Evolutionary conservation across 306 rosid species (phyloP).

Genomic region (Fragaria vesca): DNA sequence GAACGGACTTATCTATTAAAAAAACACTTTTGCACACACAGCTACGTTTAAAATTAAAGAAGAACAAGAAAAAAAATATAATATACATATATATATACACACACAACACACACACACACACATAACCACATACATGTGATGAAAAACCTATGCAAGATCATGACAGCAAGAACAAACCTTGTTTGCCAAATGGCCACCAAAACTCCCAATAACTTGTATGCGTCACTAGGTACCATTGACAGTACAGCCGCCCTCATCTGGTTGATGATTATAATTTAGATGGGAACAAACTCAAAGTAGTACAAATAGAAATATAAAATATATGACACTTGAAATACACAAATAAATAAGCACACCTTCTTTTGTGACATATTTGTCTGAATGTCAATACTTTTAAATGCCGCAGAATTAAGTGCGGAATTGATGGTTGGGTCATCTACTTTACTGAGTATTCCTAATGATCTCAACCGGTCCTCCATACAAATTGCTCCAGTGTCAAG

Average conservation of each 20-base stretch:
- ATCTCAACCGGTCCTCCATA: constrained; percentile 73
- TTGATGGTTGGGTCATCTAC: constrained; percentile 46
- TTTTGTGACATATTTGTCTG: constrained; percentile 47
- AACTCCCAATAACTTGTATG: constrained; percentile 58
- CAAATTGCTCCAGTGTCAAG: constrained; percentile 45
- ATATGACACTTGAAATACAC: neutral
- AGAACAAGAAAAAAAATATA: neutral
- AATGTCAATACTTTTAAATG: constrained; percentile 60
- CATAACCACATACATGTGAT: neutral
- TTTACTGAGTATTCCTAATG: constrained; percentile 55
- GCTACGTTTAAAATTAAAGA: neutral
- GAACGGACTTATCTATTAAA: neutral
- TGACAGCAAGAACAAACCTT: constrained; percentile 51
- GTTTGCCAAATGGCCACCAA: constrained; percentile 69
- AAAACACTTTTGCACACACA: neutral
- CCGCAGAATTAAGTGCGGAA: constrained; percentile 37
- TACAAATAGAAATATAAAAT: constrained; percentile 5
- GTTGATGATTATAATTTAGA: constrained; percentile 9
- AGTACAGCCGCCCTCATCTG: constrained; percentile 63
- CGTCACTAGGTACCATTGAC: constrained; percentile 54
- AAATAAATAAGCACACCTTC: constrained; percentile 47
- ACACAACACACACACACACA: neutral
- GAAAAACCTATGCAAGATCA: constrained; percentile 7
- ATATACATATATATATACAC: neutral
- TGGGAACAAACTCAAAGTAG: neutral